These are phyloP conservation scores for Suhomyces chickasaworum DNA, from an alignment of 1,139 yeast genomes.

Conservation along the genomic window DNA sequence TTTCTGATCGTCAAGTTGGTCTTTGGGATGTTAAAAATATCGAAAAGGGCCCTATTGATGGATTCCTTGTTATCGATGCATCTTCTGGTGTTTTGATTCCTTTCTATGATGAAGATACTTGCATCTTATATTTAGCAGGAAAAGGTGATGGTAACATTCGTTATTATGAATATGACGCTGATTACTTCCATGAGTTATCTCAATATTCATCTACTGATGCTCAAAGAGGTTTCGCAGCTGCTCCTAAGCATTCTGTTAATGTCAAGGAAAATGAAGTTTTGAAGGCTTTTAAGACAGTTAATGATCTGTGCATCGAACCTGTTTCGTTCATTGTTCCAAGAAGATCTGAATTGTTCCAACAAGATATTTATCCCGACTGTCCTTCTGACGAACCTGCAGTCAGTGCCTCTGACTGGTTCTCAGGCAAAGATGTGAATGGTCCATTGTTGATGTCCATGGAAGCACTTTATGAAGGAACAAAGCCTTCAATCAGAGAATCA, in stretches of 20 bases:
- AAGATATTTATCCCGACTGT: constrained; percentile 89
- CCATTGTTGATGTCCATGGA: constrained; percentile 82
- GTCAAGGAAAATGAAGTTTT: constrained; percentile 83
- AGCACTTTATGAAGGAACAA: constrained; percentile 75
- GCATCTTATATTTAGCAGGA: constrained; percentile 86
- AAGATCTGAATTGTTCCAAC: constrained; percentile 89
- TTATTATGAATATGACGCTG: constrained; percentile 84
- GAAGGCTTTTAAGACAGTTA: constrained; percentile 79
- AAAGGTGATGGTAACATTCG: constrained; percentile 98
- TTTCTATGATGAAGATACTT: constrained; percentile 77
- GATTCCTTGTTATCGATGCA: constrained; percentile 80
- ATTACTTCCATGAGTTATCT: constrained; percentile 76
- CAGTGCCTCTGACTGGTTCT: constrained; percentile 75
- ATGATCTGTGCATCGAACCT: constrained; percentile 83
- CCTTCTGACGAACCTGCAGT: constrained; percentile 80
- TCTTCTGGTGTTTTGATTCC: constrained; percentile 95
- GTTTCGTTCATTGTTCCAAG: constrained; percentile 91
- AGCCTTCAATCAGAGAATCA: constrained; percentile 44
- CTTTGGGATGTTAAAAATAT: constrained; percentile 84
- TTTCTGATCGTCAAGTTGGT: constrained; percentile 93
- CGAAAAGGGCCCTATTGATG: constrained; percentile 82
- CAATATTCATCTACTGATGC: constrained; percentile 89
- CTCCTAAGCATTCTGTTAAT: constrained; percentile 81
- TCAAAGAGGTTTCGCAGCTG: constrained; percentile 91
- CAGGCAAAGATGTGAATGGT: constrained; percentile 75